These are phyloP conservation scores for Jacaranda copaia DNA, from an alignment of 257 asterid genomes.

Conservation along the genomic window DNA sequence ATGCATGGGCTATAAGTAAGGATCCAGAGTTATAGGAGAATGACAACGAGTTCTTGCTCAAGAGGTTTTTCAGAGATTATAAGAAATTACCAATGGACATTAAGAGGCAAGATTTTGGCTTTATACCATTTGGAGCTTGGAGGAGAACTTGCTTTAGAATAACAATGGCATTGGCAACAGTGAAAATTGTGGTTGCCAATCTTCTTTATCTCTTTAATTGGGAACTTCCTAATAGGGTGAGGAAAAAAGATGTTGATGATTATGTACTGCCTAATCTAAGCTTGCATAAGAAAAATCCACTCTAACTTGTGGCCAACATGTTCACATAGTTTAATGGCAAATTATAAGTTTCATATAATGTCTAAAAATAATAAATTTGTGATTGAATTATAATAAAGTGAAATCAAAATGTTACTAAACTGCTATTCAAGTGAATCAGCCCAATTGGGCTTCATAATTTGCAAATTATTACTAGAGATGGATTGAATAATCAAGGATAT, in stretches of 20 bases:
- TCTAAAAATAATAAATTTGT: no score
- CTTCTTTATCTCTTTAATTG: slow-evolving; percentile 41
- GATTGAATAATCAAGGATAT: no score
- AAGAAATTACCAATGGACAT: neutral
- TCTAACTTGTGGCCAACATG: slow-evolving; percentile 34
- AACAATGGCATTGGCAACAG: slow-evolving; percentile 28
- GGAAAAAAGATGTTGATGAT: slow-evolving; percentile 33
- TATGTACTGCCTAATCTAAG: slow-evolving; percentile 25
- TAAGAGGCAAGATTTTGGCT: slow-evolving; percentile 30
- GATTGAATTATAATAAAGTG: no score
- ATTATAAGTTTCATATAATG: no score
- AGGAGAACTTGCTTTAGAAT: slow-evolving; percentile 45
- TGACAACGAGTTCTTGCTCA: no score
- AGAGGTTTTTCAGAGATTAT: no score
- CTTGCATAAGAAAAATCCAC: slow-evolving; percentile 34
- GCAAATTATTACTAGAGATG: no score
- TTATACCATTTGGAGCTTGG: slow-evolving; percentile 45
- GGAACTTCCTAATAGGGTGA: slow-evolving; percentile 33
- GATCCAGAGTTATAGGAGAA: no score
- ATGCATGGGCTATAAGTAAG: no score
- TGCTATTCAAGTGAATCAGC: no score
- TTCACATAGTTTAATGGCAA: neutral
- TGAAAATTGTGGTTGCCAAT: slow-evolving; percentile 38
- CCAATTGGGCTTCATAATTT: no score
- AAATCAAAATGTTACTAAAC: no score